Evolutionary conservation across 2,329 filamentous ascomycete genomes (phyloP), one percentile per base, ranked within the genome.

Genomic region (Cladophialophora carrionii): DNA sequence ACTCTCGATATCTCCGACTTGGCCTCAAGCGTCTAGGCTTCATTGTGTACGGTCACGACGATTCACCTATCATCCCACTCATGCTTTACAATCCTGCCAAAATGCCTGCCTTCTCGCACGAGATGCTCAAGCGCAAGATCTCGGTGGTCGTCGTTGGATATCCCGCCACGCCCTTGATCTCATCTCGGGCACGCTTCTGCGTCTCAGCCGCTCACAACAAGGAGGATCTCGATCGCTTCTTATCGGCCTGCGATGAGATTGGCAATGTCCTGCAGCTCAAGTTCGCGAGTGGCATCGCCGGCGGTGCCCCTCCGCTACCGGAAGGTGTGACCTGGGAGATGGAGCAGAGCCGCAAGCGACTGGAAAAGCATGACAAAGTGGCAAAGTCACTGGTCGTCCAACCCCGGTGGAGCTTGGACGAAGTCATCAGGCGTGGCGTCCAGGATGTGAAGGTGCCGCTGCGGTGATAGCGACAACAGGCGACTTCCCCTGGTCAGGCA

Each of bases 71-170:
- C 72, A 92, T 99, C 72, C 95, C 95, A 61, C 79, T 99, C 71
- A 86, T 96, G 74, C 87, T 99, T 31, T 99, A 97, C 84, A 92
- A 98, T 80, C 95, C 95, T n/a, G 95, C 91, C 73, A 99, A 99
- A 82, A 97, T 99, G 84, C 91, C 94, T 4, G 94, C 95, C 65
- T 99, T 99, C 79, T 97, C 92, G 57, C 95, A 96, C 76, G 95
- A 98, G 78, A 98, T 99, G 95, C 86, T 98, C 66, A 91, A 91
- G 80, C 91, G 95, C 75, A 98, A 97, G 79, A 98, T 99, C 72
- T 95, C 94, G 0, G 91, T 98, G 58, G 95, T 99, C 46, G 91
- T 99, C 53, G 95, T 99, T 67, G 95, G 94, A 59, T 99, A 99
- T 76, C 95, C 95, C 5, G 95, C 94, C 8, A 99, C 95, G 1